Evolutionary conservation across 2,329 filamentous ascomycete genomes (phyloP).

Genomic region (Cryphonectria japonica): DNA sequence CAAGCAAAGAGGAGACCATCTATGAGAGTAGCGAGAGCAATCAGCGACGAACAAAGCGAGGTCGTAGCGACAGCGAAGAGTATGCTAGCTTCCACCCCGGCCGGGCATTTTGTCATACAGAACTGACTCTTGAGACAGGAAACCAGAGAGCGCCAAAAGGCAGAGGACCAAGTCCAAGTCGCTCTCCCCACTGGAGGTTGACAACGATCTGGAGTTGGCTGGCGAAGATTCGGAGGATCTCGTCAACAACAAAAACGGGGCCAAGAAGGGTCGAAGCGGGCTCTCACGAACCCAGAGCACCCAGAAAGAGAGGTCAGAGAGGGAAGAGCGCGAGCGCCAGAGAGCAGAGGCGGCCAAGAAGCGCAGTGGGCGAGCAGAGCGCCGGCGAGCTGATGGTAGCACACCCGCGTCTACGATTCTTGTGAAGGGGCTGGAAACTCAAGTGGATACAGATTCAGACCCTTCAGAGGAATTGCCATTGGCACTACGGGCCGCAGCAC

Average conservation of each 20-base stretch:
- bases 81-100: slow-evolving; percentile 53
- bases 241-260: slow-evolving; percentile 52
- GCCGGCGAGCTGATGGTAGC: slow-evolving; percentile 79
- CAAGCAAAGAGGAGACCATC: slow-evolving; percentile 82
- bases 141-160: slow-evolving; percentile 73
- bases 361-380: slow-evolving; percentile 79
- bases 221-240: slow-evolving; percentile 77
- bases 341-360: slow-evolving; percentile 76
- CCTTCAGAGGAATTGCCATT: slow-evolving; percentile 68
- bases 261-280: slow-evolving; percentile 64
- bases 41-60: slow-evolving; percentile 75
- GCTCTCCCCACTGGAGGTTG: slow-evolving; percentile 57
- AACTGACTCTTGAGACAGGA: slow-evolving; percentile 53
- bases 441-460: slow-evolving; percentile 65
- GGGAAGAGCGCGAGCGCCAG: slow-evolving; percentile 75
- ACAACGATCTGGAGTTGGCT: slow-evolving; percentile 49
- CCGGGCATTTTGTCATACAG: slow-evolving; percentile 7
- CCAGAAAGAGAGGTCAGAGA: slow-evolving; percentile 60
- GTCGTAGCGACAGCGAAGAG: slow-evolving; percentile 92
- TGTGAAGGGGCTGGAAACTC: slow-evolving; percentile 40
- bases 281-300: slow-evolving; percentile 56
- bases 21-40: slow-evolving; percentile 56
- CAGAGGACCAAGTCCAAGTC: slow-evolving; percentile 82
- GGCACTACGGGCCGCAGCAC: slow-evolving; percentile 46
- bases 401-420: slow-evolving; percentile 34